Base-by-base conservation (phyloP, 768 basidiomycete genomes). In the Kwoniella mangroviensis region DNA sequence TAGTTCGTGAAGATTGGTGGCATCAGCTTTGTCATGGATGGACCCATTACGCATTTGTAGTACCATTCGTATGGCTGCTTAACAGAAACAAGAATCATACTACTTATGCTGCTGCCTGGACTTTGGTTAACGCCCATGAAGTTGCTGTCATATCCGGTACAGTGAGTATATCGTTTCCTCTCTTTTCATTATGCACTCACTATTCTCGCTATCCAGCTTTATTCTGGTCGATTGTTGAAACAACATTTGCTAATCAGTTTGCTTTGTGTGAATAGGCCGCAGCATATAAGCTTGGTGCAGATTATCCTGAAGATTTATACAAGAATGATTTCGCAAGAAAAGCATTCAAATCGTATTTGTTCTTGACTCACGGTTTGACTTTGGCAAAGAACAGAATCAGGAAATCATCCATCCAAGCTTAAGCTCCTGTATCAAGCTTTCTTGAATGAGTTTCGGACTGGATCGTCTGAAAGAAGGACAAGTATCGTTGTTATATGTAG, bases 111-210 rank as follows among this genome's bases (percentile, higher is more conserved):
- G 85, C 75, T 6, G 79, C 83, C 5, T 85, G 84, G 84, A 85
- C 85, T 0, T 71, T 85, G 19, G 85, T 85, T 63, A 84, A 85
- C 60, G 81, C 83, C 0, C 84, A 84, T 73, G 84, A 85, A 73
- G 72, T 82, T 11, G 83, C 81, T 53, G 69, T 79, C 60, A 82
- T 84, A 60, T 76, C 73, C 1, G 83, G 83, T 22, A 54, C 62
- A 40, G 71, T 72, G 26, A 57, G 71, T 68, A 17, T 24, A 0
- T 28, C 26, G 40, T 28, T 24, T 41, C 15, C 28, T 15, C 57
- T 17, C 26, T 41, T 26, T 11, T 41, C 34, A 34, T 7, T 7
- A 7, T 34, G 9, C 34, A 34, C 6, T 34, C 34, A 34, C 34
- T 7, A 7, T 34, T 1, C 6, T 34, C 34, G 9, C 34, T 7